Evolutionary conservation across 2,329 filamentous ascomycete species (phyloP), one percentile per base, ranked within the genome.

Genomic region (Calonectria pseudoturangicola): DNA sequence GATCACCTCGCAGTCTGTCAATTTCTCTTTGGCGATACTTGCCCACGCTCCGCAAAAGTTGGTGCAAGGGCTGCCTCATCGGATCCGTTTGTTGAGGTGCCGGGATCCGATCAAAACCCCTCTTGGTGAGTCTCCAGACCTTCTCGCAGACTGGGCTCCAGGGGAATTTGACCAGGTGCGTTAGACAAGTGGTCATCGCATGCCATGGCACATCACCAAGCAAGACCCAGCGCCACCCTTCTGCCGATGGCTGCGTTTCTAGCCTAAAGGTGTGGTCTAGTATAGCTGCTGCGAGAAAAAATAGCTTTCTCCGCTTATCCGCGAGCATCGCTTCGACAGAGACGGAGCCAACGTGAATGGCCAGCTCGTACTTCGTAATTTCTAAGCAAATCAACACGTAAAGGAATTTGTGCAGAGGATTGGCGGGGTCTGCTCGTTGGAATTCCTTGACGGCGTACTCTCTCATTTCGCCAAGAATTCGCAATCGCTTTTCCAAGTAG

Each of bases 171-270:
- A 45, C 9, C 21, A 63, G 25, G 18, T 45, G 39, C 25, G 58
- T 45, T 1, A 63, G 25, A 12, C 21, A 13, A 5, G 39, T 63
- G 8, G 16, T 33, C 58, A 63, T 63, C 15, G 39, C 39, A 16
- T 63, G 58, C 58, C 58, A 63, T 2, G 58, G 58, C 12, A 63
- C 58, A 15, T 45, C 41, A 3, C 39, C 39, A 21, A 43, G 25
- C 58, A 63, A 30, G 16, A 63, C 41, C 58, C 58, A 63, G 21
- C 58, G 39, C 58, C 58, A 63, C 39, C 12, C 45, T 21, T 63
- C 58, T 4, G 58, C 12, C 25, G 21, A 63, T n/a, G 25, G 5
- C 16, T 63, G 39, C 39, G 25, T 45, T 18, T 45, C 58, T 3
- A 63, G 8, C 27, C 16, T 45, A 8, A 63, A 45, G 8, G 18